Conservation (phyloP, 768 basidiomycete species). For the Tylopilus subfusipes region DNA sequence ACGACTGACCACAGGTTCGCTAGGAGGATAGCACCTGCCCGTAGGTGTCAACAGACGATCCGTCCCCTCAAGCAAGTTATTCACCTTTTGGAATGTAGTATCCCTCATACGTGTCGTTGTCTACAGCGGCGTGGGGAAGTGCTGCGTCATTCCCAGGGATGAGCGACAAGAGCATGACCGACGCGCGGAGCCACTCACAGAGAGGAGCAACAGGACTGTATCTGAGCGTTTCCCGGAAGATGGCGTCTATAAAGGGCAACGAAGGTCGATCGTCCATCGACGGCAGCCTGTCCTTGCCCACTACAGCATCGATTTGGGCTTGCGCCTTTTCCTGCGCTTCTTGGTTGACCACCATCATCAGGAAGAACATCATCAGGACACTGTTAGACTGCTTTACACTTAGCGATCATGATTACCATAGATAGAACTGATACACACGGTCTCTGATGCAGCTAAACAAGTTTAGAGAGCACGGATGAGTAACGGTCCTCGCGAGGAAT, state of each 20-base stretch:
- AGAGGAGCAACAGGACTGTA: background rate
- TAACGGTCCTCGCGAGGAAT: background rate
- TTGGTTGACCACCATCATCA: background rate
- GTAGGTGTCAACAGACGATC: background rate
- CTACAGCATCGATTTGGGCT: background rate
- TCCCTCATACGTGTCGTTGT: conserved; percentile 19
- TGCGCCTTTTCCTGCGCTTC: background rate
- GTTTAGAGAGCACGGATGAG: background rate
- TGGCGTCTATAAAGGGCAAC: background rate
- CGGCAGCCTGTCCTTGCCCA: background rate
- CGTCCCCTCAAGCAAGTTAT: background rate
- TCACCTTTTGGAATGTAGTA: conserved; percentile 39
- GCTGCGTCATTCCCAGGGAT: conserved; percentile 5
- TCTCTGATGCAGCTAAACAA: background rate
- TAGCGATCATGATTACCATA: too few relatives aligned
- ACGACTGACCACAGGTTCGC: conserved; percentile 11
- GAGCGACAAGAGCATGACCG: background rate
- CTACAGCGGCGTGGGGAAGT: conserved; percentile 2
- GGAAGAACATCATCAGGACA: background rate
- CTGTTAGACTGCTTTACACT: background rate
- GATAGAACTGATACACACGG: background rate
- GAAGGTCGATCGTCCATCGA: background rate
- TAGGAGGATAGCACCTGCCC: conserved; percentile 5
- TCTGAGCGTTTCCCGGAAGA: background rate
- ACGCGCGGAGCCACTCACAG: background rate